Percentiles rank a stretch among this genome's conserved stretches.
phyloP scores from a whole-genome alignment of 371 early-diverging fungal species.

The Coemansia sp. region DNA sequence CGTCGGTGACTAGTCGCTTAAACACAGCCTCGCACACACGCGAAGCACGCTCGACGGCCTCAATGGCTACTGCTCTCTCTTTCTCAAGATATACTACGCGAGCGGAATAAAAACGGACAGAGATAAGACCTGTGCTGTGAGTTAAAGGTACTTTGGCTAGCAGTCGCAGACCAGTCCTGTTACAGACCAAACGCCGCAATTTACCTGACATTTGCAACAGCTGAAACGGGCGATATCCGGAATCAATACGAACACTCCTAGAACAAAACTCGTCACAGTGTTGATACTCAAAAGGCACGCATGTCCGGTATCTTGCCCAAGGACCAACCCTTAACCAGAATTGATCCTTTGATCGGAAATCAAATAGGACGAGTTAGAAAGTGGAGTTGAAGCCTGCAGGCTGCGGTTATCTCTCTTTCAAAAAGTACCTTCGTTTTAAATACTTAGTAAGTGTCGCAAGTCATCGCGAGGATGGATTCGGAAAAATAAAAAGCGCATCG shows the following conservation, averaged over 20 bases:
- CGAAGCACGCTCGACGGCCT: conserved; percentile 83
- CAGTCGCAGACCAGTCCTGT: background rate
- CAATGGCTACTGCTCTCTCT: conserved; percentile 82
- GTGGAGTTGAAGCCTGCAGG: background rate
- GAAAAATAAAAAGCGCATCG: background rate
- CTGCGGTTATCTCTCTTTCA: conserved; percentile 10
- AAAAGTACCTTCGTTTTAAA: conserved; percentile 8
- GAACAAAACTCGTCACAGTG: background rate
- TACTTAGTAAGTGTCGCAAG: conserved; percentile 11
- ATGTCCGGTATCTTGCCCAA: background rate
- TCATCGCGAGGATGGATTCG: conserved; percentile 4
- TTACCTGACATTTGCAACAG: conserved; percentile 9
- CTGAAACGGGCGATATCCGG: background rate
- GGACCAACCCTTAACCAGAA: background rate
- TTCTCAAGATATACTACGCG: conserved; percentile 32
- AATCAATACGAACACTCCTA: background rate
- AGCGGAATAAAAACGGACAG: conserved; percentile 6
- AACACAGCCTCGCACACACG: conserved; percentile 83
- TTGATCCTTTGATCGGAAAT: conserved; percentile 1
- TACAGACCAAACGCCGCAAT: background rate
- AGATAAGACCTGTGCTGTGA: conserved; percentile 3
- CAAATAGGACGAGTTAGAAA: background rate
- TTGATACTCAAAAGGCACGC: too few species aligned
- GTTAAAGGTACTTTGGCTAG: background rate
- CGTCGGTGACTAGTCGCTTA: conserved; percentile 65